Conservation (phyloP, 2,329 filamentous ascomycete species). For the Cordyceps militaris region DNA sequence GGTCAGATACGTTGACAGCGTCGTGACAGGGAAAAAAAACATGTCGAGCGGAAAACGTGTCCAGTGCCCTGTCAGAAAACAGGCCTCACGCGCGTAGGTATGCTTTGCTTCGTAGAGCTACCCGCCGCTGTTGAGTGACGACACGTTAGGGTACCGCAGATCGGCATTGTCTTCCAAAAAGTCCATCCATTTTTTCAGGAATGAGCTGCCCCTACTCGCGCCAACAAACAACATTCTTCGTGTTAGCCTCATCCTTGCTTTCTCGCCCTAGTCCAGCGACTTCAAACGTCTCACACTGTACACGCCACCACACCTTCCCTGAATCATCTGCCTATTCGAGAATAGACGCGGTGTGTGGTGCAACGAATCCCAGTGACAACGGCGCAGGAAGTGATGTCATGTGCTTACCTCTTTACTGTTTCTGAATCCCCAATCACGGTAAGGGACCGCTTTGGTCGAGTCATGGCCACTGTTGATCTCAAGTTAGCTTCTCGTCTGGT, state of each 20-base stretch:
- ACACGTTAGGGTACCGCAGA: constrained; percentile 73
- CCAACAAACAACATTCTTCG: not conserved
- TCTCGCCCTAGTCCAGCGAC: constrained; percentile 14
- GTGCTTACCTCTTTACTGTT: constrained; percentile 75
- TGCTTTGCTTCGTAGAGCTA: not conserved
- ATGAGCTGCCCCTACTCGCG: constrained; percentile 63
- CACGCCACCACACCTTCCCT: not conserved
- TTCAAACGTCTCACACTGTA: constrained; percentile 15
- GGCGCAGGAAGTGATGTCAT: constrained; percentile 7
- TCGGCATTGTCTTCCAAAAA: constrained; percentile 87
- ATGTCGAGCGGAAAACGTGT: too few relatives aligned
- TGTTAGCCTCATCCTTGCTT: not conserved
- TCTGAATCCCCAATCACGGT: constrained; percentile 92
- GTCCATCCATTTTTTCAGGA: constrained; percentile 85
- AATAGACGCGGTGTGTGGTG: not conserved
- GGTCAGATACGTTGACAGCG: too few relatives aligned
- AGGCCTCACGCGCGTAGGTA: too few relatives aligned
- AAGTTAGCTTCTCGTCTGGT: not conserved
- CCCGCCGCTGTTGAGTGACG: constrained; percentile 26
- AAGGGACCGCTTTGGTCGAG: constrained; percentile 80
- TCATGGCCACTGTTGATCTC: constrained; percentile 84
- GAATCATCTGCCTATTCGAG: not conserved
- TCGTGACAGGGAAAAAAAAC: too few relatives aligned
- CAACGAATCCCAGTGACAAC: not conserved
- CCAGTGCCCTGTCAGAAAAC: too few relatives aligned